A percentile compares a stretch with the other conserved stretches of the same genome.
Evolutionary conservation across 805 yeast genomes (phyloP).

Genomic region (Priceomyces medius): DNA sequence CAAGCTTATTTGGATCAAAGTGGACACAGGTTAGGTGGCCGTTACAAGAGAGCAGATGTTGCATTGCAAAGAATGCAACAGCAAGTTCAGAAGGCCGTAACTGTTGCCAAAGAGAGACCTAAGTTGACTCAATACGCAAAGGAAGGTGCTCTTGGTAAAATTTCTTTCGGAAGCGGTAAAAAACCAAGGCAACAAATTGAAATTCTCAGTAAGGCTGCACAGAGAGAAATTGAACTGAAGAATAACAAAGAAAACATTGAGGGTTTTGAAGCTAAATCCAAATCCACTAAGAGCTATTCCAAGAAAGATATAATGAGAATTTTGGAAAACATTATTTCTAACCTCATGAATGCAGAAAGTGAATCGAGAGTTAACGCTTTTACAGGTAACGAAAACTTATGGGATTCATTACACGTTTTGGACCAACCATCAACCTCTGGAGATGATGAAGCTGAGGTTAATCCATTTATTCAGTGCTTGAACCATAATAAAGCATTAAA

Average conservation of each 20-base stretch:
- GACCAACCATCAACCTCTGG: constrained; percentile 59
- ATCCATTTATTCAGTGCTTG: constrained; percentile 81
- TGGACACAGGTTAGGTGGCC: constrained; percentile 86
- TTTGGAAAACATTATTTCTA: constrained; percentile 76
- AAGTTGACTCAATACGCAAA: constrained; percentile 61
- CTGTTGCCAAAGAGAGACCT: constrained; percentile 88
- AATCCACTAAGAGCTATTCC: constrained; percentile 30
- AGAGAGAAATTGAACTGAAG: constrained; percentile 42
- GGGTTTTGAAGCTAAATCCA: constrained; percentile 19
- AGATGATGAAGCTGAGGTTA: constrained; percentile 47
- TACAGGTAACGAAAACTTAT: constrained; percentile 47
- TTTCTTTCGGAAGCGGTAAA: constrained; percentile 73
- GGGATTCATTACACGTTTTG: constrained; percentile 76
- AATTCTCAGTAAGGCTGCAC: constrained; percentile 51
- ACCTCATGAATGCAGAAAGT: constrained; percentile 78
- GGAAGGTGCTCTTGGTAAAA: constrained; percentile 90
- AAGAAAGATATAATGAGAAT: constrained; percentile 54
- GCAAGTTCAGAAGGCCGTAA: constrained; percentile 94
- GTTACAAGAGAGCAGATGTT: constrained; percentile 79
- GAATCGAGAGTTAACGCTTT: constrained; percentile 35
- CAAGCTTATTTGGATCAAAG: constrained; percentile 88
- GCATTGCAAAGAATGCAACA: constrained; percentile 97
- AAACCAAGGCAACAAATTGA: constrained; percentile 86
- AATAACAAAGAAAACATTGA: constrained; percentile 19
- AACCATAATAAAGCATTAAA: constrained; percentile 86